phyloP scores from a whole-genome alignment of 2,329 filamentous ascomycete genomes.

The Fusarium praegraminearum region DNA sequence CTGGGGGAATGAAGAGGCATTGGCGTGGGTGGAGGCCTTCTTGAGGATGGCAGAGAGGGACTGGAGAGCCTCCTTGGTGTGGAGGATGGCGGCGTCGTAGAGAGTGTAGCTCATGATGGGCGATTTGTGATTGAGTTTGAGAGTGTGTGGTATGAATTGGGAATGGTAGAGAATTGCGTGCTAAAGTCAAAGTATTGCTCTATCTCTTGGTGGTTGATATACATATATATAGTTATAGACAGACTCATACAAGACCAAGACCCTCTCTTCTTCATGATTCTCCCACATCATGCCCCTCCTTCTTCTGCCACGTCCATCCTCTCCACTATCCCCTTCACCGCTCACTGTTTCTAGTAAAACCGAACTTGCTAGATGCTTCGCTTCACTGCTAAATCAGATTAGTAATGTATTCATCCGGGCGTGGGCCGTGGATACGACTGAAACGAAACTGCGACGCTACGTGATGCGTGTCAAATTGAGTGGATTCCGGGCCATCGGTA shows the following conservation, averaged over 20 bases:
- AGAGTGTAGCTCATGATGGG: conserved; percentile 56
- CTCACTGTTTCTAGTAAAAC: background rate
- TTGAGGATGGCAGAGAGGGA: conserved; percentile 53
- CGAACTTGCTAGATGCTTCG: conserved; percentile 36
- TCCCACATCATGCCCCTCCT: background rate
- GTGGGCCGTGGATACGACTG: background rate
- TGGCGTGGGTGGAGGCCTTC: conserved; percentile 53
- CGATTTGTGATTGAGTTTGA: background rate
- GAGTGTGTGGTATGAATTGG: conserved; percentile 8
- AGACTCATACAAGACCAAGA: background rate
- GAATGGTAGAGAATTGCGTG: conserved; percentile 37
- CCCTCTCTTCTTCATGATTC: background rate
- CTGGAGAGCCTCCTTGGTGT: conserved; percentile 50
- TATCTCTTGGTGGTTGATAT: conserved; percentile 2
- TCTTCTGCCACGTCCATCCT: conserved; percentile 1
- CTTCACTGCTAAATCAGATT: conserved; percentile 13
- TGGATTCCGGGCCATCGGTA: conserved; percentile 20
- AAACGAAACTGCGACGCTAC: background rate
- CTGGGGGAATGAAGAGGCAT: conserved; percentile 49
- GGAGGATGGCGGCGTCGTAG: conserved; percentile 56
- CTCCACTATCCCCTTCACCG: conserved; percentile 25
- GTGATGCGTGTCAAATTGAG: conserved; percentile 7
- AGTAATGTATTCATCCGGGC: conserved; percentile 18
- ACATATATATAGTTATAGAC: conserved; percentile 23
- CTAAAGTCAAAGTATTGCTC: conserved; percentile 13